Conservation (phyloP, 1,139 yeast genomes). For the Dujonia santamariae region DNA sequence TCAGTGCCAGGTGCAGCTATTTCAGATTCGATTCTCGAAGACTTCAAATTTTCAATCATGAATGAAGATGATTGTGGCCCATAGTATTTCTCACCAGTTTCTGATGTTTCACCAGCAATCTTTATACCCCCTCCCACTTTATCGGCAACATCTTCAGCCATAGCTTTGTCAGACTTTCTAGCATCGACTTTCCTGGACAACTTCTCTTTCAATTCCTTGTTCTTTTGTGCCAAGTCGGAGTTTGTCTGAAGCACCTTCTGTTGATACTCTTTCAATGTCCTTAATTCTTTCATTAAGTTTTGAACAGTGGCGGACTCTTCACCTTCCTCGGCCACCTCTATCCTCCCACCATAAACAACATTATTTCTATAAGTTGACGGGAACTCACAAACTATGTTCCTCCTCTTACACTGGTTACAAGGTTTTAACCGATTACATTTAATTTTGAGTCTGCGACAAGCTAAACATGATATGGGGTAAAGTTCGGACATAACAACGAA, state of each 20-base stretch:
- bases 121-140: constrained; percentile 7
- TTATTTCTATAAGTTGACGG: constrained; percentile 40
- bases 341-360: constrained; percentile 4
- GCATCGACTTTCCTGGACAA: too few species aligned
- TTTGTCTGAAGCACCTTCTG: too few species aligned
- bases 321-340: too few species aligned
- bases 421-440: constrained; percentile 40
- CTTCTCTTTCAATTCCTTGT: background rate
- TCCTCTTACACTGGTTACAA: constrained; percentile 35
- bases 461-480: constrained; percentile 41
- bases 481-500: constrained; percentile 33
- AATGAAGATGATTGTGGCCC: constrained; percentile 49
- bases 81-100: constrained; percentile 40
- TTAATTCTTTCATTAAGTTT: background rate
- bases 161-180: too few species aligned
- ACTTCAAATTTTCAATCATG: constrained; percentile 37
- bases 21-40: background rate
- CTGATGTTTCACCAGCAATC: constrained; percentile 23
- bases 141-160: too few species aligned
- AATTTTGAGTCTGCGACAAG: constrained; percentile 40
- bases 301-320: too few species aligned
- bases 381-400: constrained; percentile 33
- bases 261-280: too few species aligned
- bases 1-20: constrained; percentile 1
- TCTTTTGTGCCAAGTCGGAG: too few species aligned